A percentile compares a stretch with the other conserved stretches of the same genome.
Conservation (phyloP, 352 stramenopile genomes). For the Phytopythium ostracodes region DNA sequence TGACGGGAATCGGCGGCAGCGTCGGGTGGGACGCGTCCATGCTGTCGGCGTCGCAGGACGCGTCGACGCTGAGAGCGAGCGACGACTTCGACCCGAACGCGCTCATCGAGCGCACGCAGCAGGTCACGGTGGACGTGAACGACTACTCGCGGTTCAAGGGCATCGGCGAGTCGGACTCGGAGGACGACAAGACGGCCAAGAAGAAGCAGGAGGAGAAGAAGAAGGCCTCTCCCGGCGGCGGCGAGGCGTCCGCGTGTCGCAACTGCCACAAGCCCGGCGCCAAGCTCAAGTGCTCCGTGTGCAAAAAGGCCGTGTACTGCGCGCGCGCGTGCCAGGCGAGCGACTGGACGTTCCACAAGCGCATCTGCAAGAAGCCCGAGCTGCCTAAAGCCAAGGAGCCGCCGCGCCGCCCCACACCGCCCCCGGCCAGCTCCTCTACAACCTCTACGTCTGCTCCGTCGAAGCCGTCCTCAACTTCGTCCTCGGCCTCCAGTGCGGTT, state of each 20-base stretch:
- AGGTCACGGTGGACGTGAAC: slow-evolving; percentile 69
- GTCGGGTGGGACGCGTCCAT: slow-evolving; percentile 8
- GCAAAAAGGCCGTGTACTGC: slow-evolving; percentile 85
- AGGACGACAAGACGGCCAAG: slow-evolving; percentile 27
- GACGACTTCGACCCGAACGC: slow-evolving; percentile 30
- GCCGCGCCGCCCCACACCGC: slow-evolving; percentile 17
- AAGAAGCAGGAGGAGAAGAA: slow-evolving; percentile 13
- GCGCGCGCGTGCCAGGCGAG: slow-evolving; percentile 73
- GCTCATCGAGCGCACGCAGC: slow-evolving; percentile 57
- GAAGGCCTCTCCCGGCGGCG: slow-evolving; percentile 2
- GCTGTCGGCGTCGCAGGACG: slow-evolving; percentile 24
- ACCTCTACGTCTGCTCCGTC: slow-evolving; percentile 9
- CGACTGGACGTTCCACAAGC: slow-evolving; percentile 86
- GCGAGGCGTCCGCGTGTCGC: slow-evolving; percentile 37
- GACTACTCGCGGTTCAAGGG: slow-evolving; percentile 86
- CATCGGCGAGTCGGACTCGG: slow-evolving; percentile 50
- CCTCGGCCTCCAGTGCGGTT: no score
- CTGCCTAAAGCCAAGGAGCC: slow-evolving; percentile 41
- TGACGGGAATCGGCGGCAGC: background rate
- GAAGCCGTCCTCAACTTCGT: slow-evolving; percentile 11
- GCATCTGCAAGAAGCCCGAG: slow-evolving; percentile 84
- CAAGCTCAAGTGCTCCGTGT: slow-evolving; percentile 86
- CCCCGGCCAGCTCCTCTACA: slow-evolving; percentile 1
- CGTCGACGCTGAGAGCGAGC: slow-evolving; percentile 21
- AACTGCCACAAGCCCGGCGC: slow-evolving; percentile 76